Base-by-base conservation (phyloP, 805 yeast genomes). In the Candida awuae region DNA sequence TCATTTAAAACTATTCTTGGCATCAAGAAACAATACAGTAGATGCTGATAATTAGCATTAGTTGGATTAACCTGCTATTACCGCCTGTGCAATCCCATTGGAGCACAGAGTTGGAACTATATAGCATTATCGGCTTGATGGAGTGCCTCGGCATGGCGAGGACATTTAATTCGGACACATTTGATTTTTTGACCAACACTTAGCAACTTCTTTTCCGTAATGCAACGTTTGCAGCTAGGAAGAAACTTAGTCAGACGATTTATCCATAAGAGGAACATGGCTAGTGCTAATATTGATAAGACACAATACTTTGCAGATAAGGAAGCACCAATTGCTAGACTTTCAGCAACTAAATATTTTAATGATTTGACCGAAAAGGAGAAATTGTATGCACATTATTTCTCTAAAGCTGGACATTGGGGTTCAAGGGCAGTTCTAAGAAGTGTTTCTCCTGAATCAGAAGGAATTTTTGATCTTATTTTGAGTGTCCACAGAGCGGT, bases 401-500 rank as follows among this genome's bases (percentile, higher is more conserved):
- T 86, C 60, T 76, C 88, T 29, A 75, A 80, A 53, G 95, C 94
- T 3, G 76, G 87, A 32, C 94, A 84, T 56, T 76, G 75, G 62
- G 96, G 96, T 28, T 71, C 92, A 9, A 68, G 92, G 46, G 84
- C 79, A 6, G 84, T 83, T 2, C 64, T 84, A 43, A 70, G 94
- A 52, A 85, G 86, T 29, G 94, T 86, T 6, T 79, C 88, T 9
- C 81, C 82, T 17, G 94, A 86, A 53, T 74, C 86, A 43, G 95
- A 86, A 58, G 56, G 61, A 17, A 81, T 85, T 43, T 84, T 68
- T 53, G 88, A 86, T 49, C 65, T 85, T 51, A 71, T 86, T 37
- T 58, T 86, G 45, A 54, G 58, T 1, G 61, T 85, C 41, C 86
- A 85, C 56, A 49, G 53, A n/a, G 55, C 60, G 1, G 58, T 73